phyloP scores from a whole-genome alignment of 2,329 filamentous ascomycete species.

The Plectosphaerella plurivora region DNA sequence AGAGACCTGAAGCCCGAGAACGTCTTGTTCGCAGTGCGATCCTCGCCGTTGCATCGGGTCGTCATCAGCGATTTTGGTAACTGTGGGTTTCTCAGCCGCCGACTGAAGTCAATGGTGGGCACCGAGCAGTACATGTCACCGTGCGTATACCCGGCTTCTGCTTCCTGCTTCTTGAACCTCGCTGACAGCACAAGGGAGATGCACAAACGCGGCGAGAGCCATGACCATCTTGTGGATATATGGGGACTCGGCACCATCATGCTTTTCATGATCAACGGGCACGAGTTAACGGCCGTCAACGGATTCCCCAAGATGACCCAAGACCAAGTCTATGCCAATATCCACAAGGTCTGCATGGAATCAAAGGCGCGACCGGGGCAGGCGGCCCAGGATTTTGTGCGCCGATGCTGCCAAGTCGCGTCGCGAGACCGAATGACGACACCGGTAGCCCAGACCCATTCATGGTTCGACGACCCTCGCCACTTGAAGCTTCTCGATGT shows the following conservation, averaged over 20 bases:
- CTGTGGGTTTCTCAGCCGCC: conserved; percentile 34
- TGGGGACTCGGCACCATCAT: conserved; percentile 48
- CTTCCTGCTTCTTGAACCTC: background rate
- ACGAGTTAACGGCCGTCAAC: conserved; percentile 8
- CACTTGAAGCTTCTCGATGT: background rate
- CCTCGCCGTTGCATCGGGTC: conserved; percentile 36
- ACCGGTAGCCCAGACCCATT: conserved; percentile 23
- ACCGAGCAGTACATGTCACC: conserved; percentile 45
- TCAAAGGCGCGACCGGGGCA: conserved; percentile 11
- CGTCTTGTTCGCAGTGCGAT: conserved; percentile 42
- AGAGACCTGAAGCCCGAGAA: conserved; percentile 53
- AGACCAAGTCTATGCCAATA: conserved; percentile 13
- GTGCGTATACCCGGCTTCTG: conserved; percentile 26
- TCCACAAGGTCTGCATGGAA: conserved; percentile 8
- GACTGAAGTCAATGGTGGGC: conserved; percentile 40
- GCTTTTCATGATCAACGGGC: conserved; percentile 19
- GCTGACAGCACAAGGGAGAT: conserved; percentile 32
- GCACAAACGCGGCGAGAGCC: conserved; percentile 14
- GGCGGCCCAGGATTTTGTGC: conserved; percentile 18
- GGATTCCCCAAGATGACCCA: conserved; percentile 15
- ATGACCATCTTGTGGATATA: conserved; percentile 40
- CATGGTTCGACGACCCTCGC: conserved; percentile 24
- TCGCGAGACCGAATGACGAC: conserved; percentile 26
- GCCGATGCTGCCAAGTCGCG: conserved; percentile 24
- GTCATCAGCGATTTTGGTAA: conserved; percentile 50